Percentiles rank a stretch among this genome's conserved stretches.
These are phyloP conservation scores for Boletus sp. DNA, from an alignment of 1,284 basidiomycete species.

Conservation along the genomic window DNA sequence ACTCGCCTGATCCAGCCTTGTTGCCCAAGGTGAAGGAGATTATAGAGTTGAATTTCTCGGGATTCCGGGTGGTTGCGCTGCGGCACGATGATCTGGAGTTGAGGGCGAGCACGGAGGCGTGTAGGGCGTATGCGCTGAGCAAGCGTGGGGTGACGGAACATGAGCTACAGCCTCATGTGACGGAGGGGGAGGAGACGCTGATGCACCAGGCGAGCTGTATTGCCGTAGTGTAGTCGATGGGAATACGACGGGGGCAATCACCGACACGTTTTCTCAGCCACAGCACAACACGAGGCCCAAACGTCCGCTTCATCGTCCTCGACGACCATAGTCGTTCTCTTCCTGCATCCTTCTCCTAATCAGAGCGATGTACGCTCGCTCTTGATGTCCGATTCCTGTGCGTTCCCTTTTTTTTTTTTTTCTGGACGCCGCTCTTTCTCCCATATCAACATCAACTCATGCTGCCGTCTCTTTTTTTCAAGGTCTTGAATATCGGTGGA, in stretches of 20 bases:
- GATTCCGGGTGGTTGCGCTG: slow-evolving; percentile 53
- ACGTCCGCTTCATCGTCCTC: not conserved
- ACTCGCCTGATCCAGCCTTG: slow-evolving; percentile 58
- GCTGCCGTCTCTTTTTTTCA: slow-evolving; percentile 7
- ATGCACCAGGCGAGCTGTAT: slow-evolving; percentile 22
- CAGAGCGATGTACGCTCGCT: slow-evolving; percentile 20
- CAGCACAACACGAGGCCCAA: slow-evolving; percentile 30
- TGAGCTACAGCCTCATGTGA: slow-evolving; percentile 59
- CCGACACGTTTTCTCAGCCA: slow-evolving; percentile 37
- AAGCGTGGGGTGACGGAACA: slow-evolving; percentile 51
- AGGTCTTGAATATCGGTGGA: slow-evolving; percentile 35
- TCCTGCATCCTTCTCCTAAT: not conserved
- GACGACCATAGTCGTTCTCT: slow-evolving; percentile 17
- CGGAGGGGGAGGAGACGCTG: slow-evolving; percentile 51
- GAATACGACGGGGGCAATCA: slow-evolving; percentile 20
- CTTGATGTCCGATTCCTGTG: slow-evolving; percentile 28
- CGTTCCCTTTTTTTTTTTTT: not conserved
- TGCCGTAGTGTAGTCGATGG: slow-evolving; percentile 14
- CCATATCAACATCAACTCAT: slow-evolving; percentile 5
- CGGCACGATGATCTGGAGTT: slow-evolving; percentile 57
- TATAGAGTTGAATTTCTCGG: slow-evolving; percentile 67
- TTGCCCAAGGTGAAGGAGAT: slow-evolving; percentile 53
- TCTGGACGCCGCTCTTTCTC: not conserved
- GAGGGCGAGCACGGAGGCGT: slow-evolving; percentile 56
- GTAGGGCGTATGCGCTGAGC: slow-evolving; percentile 57